Percentiles rank a stretch among this genome's conserved stretches.
Evolutionary conservation across 2,329 filamentous ascomycete genomes (phyloP).

Genomic region (Alternaria solani): DNA sequence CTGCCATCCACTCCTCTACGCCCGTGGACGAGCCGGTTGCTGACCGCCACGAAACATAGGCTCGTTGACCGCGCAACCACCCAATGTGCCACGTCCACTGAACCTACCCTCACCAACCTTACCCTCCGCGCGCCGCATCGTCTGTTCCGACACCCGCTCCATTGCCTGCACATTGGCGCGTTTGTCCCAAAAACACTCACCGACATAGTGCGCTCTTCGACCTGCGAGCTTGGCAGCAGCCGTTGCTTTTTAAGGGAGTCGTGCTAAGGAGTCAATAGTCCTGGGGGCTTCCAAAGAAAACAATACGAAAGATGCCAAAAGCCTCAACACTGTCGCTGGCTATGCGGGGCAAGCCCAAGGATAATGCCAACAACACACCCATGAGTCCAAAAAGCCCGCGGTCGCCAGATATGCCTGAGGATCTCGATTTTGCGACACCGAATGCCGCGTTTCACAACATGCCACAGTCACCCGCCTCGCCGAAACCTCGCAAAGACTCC

Average conservation of each 20-base stretch:
- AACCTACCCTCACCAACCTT: constrained; percentile 17
- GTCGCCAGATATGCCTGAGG: constrained; percentile 38
- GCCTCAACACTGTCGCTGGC: constrained; percentile 49
- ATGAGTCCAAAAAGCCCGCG: constrained; percentile 47
- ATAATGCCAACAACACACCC: constrained; percentile 34
- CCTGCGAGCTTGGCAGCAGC: constrained; percentile 4
- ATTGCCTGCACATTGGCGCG: constrained; percentile 26
- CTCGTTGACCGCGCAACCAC: constrained; percentile 28
- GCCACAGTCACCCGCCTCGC: constrained; percentile 46
- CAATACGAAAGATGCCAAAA: constrained; percentile 51
- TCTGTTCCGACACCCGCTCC: constrained; percentile 21
- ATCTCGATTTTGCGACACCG: constrained; percentile 40
- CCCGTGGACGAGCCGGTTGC: constrained; percentile 29
- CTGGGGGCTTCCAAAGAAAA: constrained; percentile 35
- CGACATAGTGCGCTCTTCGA: constrained; percentile 37
- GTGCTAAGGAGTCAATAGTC: constrained; percentile 39
- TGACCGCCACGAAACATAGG: constrained; percentile 47
- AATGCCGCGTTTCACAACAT: constrained; percentile 41
- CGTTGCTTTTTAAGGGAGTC: constrained; percentile 8
- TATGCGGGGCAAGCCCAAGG: constrained; percentile 45
- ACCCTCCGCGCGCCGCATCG: constrained; percentile 28
- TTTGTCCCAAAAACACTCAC: constrained; percentile 24
- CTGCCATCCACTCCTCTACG: constrained; percentile 16
- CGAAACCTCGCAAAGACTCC: constrained; percentile 50
- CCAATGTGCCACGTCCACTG: constrained; percentile 42